Percentiles rank a stretch among this genome's conserved stretches.
phyloP scores from a whole-genome alignment of 352 stramenopile genomes.

The Pythium chondricola region DNA sequence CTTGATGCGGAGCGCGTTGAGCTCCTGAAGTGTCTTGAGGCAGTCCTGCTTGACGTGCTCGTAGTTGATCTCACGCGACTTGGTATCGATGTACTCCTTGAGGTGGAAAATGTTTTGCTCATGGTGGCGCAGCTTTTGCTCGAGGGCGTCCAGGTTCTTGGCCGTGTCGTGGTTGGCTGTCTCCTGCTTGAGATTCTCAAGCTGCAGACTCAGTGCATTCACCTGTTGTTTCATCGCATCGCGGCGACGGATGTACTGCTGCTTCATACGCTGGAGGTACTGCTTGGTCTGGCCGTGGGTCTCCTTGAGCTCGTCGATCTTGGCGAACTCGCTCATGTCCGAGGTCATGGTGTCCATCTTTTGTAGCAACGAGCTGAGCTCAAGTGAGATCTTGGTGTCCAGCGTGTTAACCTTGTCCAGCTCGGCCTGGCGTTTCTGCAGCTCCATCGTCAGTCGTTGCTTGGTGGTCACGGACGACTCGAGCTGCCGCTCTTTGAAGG shows the following conservation, averaged over 20 bases:
- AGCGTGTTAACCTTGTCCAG: slow-evolving; percentile 90
- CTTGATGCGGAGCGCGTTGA: slow-evolving; percentile 69
- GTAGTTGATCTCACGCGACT: slow-evolving; percentile 87
- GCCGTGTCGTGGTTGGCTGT: slow-evolving; percentile 68
- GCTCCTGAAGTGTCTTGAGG: slow-evolving; percentile 59
- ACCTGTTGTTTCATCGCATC: slow-evolving; percentile 87
- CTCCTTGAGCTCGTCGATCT: slow-evolving; percentile 83
- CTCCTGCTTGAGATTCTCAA: slow-evolving; percentile 77
- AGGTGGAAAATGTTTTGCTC: slow-evolving; percentile 92
- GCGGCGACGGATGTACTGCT: slow-evolving; percentile 79
- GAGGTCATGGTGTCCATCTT: slow-evolving; percentile 85
- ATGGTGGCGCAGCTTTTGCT: slow-evolving; percentile 88
- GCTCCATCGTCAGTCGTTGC: slow-evolving; percentile 77
- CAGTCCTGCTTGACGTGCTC: slow-evolving; percentile 81
- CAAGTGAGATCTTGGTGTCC: slow-evolving; percentile 81
- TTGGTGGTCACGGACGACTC: slow-evolving; percentile 87
- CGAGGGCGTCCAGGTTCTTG: slow-evolving; percentile 76
- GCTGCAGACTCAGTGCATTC: slow-evolving; percentile 40
- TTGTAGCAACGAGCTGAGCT: slow-evolving; percentile 73
- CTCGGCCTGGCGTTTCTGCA: slow-evolving; percentile 83
- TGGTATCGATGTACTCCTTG: slow-evolving; percentile 85
- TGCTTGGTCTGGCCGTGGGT: slow-evolving; percentile 78
- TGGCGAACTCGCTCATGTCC: slow-evolving; percentile 87
- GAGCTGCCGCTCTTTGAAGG: slow-evolving; percentile 91
- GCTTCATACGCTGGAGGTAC: slow-evolving; percentile 56